Evolutionary conservation across 441 rosid species (phyloP).

Genomic region (Gossypium lobatum): DNA sequence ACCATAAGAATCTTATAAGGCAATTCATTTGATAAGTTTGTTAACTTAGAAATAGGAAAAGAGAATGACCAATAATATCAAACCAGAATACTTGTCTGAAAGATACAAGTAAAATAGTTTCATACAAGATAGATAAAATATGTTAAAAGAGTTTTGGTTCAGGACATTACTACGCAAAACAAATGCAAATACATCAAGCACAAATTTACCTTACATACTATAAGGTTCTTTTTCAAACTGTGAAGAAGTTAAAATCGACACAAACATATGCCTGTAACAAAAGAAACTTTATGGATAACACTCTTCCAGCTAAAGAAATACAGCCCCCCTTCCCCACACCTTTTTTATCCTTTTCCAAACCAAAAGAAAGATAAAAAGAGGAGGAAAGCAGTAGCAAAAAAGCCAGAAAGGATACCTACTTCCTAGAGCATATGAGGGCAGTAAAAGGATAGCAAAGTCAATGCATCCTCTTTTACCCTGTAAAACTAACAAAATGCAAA

Average conservation of each 20-base stretch:
- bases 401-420: constrained; percentile 21
- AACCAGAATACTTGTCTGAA: neutral
- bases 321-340: neutral
- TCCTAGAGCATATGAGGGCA: constrained; percentile 16
- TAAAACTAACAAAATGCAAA: constrained; percentile 15
- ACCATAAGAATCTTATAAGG: neutral
- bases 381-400: neutral
- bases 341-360: neutral
- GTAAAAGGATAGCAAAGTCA: neutral
- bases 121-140: neutral
- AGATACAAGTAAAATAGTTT: neutral
- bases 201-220: constrained; percentile 19
- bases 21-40: neutral
- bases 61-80: neutral
- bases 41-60: neutral
- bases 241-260: constrained; percentile 11
- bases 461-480: constrained; percentile 19
- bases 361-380: neutral
- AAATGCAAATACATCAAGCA: constrained; percentile 14
- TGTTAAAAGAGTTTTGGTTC: neutral
- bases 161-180: constrained; percentile 16
- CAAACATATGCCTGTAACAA: constrained; percentile 14
- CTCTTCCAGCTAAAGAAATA: neutral
- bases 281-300: neutral
- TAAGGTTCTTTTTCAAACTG: constrained; percentile 15